Evolutionary conservation across 1,284 basidiomycete species (phyloP).

Genomic region (Cutaneotrichosporon spelunceum): DNA sequence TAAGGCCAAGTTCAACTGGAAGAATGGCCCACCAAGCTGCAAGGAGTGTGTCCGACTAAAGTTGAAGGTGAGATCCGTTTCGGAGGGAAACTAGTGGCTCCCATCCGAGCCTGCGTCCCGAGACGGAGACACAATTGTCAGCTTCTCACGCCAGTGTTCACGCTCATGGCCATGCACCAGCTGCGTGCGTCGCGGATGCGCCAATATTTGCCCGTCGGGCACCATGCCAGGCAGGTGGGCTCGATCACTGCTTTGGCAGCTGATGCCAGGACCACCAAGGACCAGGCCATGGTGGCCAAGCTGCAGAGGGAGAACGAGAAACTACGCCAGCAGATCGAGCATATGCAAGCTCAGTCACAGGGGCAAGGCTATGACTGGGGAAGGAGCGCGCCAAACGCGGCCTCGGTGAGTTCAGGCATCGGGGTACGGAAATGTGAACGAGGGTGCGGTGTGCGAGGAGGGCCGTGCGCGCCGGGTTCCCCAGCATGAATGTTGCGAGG

Average conservation of each 20-base stretch:
- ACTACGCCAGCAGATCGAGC: conserved; percentile 11
- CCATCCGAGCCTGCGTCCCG: background rate
- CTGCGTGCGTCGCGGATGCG: conserved; percentile 27
- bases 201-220: conserved; percentile 26
- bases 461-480: background rate
- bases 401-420: background rate
- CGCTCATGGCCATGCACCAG: conserved; percentile 29
- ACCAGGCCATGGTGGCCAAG: conserved; percentile 20
- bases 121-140: background rate
- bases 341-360: conserved; percentile 4
- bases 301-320: conserved; percentile 24
- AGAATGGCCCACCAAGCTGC: conserved; percentile 26
- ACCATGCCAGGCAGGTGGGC: conserved; percentile 24
- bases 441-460: background rate
- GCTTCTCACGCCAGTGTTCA: conserved; percentile 21
- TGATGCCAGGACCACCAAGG: conserved; percentile 20
- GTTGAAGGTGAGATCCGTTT: conserved; percentile 23
- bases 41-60: conserved; percentile 29
- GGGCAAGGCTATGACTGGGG: conserved; percentile 10
- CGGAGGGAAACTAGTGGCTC: background rate
- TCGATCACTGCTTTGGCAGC: background rate
- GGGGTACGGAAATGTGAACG: background rate
- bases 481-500: background rate
- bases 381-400: conserved; percentile 1
- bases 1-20: conserved; percentile 26